Evolutionary conservation across 83 land plant species (phyloP).

Genomic region (Thuja plicata): DNA sequence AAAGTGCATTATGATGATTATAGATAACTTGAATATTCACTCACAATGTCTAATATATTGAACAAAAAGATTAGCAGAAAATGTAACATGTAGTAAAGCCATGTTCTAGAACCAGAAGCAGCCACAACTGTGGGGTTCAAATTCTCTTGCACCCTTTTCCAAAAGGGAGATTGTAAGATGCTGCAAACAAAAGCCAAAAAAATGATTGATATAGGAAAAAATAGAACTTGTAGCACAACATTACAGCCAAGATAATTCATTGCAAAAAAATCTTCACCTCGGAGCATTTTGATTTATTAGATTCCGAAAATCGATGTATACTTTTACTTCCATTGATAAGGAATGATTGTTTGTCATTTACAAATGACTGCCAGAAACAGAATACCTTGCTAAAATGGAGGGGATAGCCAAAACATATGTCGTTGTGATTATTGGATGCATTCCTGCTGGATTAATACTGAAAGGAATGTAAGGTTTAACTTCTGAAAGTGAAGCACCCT

Average conservation of each 20-base stretch:
- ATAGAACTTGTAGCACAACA: slow-evolving; percentile 2
- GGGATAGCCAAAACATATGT: slow-evolving; percentile 89
- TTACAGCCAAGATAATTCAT: neutral
- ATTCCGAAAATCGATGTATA: neutral
- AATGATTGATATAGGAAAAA: slow-evolving; percentile 12
- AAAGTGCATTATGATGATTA: neutral
- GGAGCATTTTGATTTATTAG: neutral
- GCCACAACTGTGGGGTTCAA: slow-evolving; percentile 60
- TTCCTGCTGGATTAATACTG: slow-evolving; percentile 95
- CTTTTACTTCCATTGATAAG: neutral
- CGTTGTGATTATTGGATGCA: slow-evolving; percentile 92
- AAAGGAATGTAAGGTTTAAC: slow-evolving; percentile 98
- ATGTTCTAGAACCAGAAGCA: slow-evolving; percentile 80
- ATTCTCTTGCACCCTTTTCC: slow-evolving; percentile 65
- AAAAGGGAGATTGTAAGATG: slow-evolving; percentile 60
- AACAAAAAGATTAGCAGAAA: slow-evolving; percentile 77
- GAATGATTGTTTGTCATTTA: neutral
- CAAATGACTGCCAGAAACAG: neutral
- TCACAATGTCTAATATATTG: slow-evolving; percentile 96
- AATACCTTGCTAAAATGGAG: slow-evolving; percentile 80
- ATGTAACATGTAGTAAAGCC: slow-evolving; percentile 75
- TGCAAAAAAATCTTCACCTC: neutral
- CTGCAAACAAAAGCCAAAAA: slow-evolving; percentile 34
- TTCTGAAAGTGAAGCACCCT: slow-evolving; percentile 65
- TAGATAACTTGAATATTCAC: slow-evolving; percentile 19